Conservation (phyloP, 768 basidiomycete species). For the Naganishia vishniacii region DNA sequence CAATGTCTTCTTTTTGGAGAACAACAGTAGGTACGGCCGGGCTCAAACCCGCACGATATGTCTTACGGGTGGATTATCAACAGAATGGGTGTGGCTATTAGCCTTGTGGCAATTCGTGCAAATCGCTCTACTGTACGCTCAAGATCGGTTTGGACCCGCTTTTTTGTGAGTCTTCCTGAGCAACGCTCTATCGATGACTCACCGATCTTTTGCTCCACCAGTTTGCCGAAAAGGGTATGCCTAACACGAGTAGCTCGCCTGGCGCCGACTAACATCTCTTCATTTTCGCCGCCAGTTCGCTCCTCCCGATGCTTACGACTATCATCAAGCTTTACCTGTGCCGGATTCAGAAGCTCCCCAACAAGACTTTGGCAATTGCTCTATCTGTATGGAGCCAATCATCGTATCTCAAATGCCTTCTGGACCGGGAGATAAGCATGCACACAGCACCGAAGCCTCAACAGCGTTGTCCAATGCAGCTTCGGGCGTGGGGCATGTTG, state of each 20-base stretch:
- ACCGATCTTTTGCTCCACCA: constrained; percentile 1
- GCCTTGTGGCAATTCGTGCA: constrained; percentile 62
- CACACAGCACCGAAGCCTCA: constrained; percentile 42
- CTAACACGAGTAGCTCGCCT: background rate
- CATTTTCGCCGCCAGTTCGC: constrained; percentile 54
- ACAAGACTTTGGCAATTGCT: constrained; percentile 74
- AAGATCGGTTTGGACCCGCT: constrained; percentile 69
- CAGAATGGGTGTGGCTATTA: constrained; percentile 65
- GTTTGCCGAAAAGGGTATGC: constrained; percentile 62
- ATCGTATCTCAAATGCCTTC: constrained; percentile 52
- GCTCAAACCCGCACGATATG: too few species aligned
- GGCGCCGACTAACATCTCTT: background rate
- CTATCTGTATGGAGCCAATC: constrained; percentile 90
- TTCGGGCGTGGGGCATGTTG: constrained; percentile 18
- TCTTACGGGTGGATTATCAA: background rate
- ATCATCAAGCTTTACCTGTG: constrained; percentile 71
- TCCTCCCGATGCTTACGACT: constrained; percentile 65
- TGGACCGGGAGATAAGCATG: constrained; percentile 33
- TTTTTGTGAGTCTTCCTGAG: constrained; percentile 61
- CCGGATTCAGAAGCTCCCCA: constrained; percentile 71
- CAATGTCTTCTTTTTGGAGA: constrained; percentile 77
- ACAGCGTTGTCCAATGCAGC: constrained; percentile 43
- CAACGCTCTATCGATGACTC: background rate
- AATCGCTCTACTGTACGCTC: constrained; percentile 60
- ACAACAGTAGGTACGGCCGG: constrained; percentile 56